Base-by-base conservation (phyloP, 2,329 filamentous ascomycete species). In the Trichoderma citrinoviride region DNA sequence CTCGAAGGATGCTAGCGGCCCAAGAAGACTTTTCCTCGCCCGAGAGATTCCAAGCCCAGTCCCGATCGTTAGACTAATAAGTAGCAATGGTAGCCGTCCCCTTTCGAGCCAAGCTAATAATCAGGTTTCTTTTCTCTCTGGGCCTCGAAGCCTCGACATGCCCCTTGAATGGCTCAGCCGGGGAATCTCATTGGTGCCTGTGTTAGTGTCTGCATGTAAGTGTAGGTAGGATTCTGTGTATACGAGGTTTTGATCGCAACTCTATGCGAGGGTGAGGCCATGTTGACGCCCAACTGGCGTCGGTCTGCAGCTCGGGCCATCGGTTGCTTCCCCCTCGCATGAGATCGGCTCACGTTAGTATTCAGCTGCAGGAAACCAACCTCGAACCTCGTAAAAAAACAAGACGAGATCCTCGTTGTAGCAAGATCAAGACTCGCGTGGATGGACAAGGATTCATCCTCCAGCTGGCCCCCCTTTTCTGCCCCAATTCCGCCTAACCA, bases 361-460 rank as follows among this genome's bases (percentile, higher is more conserved):
- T 37, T 37, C 10, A 37, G 33, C 33, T 14, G 33, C 33, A 37
- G 8, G 33, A 12, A 37, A 1, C n/a, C n/a, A 37, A 56, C 23
- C 33, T 33, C 7, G 27, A 27, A 43, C 17, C 15, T 17, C 1
- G 17, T 21, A 52, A 33, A 5, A 33, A 64, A 40, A 25, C 29
- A 25, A 27, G 21, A 25, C 27, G 27, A 17, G n/a, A 41, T 52
- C 23, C 27, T n/a, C 25, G 27, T 60, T 43, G 57, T 29, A 37
- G 41, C 19, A 44, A 40, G 33, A 37, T 37, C 33, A 37, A 37
- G 33, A 3, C 33, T 37, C 27, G 25, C 27, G 57, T 52, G 47
- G 47, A 33, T 12, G 46, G 54, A 37, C 61, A 58, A 56, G 61
- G 61, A 52, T 58, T 58, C 61, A 5, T n/a, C 46, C 52, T 37